A percentile compares a stretch with the other conserved stretches of the same genome.
Evolutionary conservation across 768 basidiomycete species (phyloP).

Genomic region (Mycena indigotica): DNA sequence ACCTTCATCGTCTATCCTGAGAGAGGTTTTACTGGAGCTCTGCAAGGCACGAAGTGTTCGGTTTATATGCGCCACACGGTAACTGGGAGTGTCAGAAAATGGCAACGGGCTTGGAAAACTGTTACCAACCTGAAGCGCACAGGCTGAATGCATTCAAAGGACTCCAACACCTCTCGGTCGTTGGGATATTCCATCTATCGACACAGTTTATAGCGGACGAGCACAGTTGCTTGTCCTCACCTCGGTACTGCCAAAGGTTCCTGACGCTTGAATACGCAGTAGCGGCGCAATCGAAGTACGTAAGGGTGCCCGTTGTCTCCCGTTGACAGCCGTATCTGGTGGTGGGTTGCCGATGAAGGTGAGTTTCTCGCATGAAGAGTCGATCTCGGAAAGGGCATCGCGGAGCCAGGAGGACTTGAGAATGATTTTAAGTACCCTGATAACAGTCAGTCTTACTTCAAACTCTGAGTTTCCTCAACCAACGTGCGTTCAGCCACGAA

Average conservation of each 20-base stretch:
- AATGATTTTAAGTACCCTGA: constrained; percentile 77
- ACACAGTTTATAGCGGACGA: constrained; percentile 1
- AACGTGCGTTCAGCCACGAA: constrained; percentile 72
- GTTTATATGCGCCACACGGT: constrained; percentile 78
- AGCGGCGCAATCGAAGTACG: constrained; percentile 47
- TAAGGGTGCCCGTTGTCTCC: constrained; percentile 29
- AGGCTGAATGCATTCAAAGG: constrained; percentile 74
- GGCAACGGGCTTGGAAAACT: background rate
- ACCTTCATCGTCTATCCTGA: constrained; percentile 83
- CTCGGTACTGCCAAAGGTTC: constrained; percentile 85
- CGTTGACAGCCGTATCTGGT: constrained; percentile 24
- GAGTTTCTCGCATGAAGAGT: constrained; percentile 83
- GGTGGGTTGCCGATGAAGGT: constrained; percentile 81
- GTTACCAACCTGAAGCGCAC: constrained; percentile 69
- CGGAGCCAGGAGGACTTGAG: constrained; percentile 95
- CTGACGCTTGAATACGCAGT: constrained; percentile 78
- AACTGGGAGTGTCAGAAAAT: constrained; percentile 48
- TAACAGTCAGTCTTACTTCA: background rate
- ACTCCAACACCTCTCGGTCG: constrained; percentile 87
- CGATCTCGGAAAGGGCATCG: constrained; percentile 89
- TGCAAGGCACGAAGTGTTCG: constrained; percentile 75
- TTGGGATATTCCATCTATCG: constrained; percentile 93
- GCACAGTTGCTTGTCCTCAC: constrained; percentile 39
- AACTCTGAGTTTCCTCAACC: constrained; percentile 20
- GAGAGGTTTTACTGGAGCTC: constrained; percentile 82